Evolutionary conservation across 1,139 yeast genomes (phyloP).

Genomic region (Scheffersomyces quercinus): DNA sequence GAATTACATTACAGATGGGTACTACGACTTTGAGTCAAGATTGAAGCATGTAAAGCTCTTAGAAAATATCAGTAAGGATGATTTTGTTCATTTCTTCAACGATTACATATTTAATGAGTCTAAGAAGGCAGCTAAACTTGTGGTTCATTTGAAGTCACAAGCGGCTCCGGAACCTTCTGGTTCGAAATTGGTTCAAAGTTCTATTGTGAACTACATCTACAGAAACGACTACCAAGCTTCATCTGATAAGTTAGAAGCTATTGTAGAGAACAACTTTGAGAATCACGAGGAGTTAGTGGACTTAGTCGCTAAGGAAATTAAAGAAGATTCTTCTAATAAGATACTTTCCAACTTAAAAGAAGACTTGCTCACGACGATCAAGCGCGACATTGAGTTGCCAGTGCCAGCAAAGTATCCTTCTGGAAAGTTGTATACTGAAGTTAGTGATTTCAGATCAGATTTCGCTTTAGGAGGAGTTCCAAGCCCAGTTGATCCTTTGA

Average conservation of each 20-base stretch:
- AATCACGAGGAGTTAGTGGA: slow-evolving; percentile 18
- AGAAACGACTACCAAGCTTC: slow-evolving; percentile 23
- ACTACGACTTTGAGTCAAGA: slow-evolving; percentile 67
- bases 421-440: slow-evolving; percentile 21
- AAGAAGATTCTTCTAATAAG: slow-evolving; percentile 2
- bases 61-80: slow-evolving; percentile 52
- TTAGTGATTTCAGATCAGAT: slow-evolving; percentile 25
- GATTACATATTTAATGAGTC: slow-evolving; percentile 34
- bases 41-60: slow-evolving; percentile 59
- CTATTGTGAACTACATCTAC: slow-evolving; percentile 29
- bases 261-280: slow-evolving; percentile 21
- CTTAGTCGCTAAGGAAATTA: slow-evolving; percentile 12
- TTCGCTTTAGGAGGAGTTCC: slow-evolving; percentile 32
- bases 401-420: slow-evolving; percentile 31
- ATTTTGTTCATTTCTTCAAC: slow-evolving; percentile 58
- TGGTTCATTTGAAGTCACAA: slow-evolving; percentile 72
- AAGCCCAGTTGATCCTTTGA: slow-evolving; percentile 31
- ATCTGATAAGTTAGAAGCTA: slow-evolving; percentile 27
- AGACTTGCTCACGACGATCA: slow-evolving; percentile 8
- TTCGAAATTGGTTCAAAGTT: slow-evolving; percentile 25
- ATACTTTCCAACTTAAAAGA: slow-evolving; percentile 1
- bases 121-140: slow-evolving; percentile 46
- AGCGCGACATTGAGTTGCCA: slow-evolving; percentile 16
- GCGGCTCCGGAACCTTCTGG: slow-evolving; percentile 28
- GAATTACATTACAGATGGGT: slow-evolving; percentile 70